Evolutionary conservation across 257 asterid genomes (phyloP).

Genomic region (Plectranthus barbatus): DNA sequence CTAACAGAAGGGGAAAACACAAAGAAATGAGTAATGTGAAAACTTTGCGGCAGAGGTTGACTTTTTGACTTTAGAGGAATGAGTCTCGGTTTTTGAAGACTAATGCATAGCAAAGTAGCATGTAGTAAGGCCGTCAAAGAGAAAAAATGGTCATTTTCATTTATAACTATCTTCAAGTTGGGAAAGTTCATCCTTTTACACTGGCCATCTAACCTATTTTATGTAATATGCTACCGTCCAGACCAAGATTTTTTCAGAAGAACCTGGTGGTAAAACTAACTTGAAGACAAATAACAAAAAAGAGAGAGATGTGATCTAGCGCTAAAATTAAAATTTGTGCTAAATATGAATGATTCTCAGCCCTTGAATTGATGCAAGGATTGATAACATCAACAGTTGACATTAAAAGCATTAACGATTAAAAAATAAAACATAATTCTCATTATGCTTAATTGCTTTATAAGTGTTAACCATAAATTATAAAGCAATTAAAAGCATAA

Average conservation of each 20-base stretch:
- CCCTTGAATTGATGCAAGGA: too few relatives aligned
- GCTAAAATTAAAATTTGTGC: too few relatives aligned
- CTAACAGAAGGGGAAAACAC: not conserved
- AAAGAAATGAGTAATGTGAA: not conserved
- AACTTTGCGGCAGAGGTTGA: not conserved
- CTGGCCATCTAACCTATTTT: not conserved
- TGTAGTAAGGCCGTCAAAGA: not conserved
- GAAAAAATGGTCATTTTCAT: not conserved
- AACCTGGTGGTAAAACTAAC: not conserved
- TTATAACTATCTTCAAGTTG: not conserved
- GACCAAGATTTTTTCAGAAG: too few relatives aligned
- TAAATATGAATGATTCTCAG: too few relatives aligned
- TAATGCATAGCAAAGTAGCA: not conserved
- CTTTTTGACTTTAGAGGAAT: not conserved
- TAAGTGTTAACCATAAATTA: too few relatives aligned
- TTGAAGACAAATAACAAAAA: not conserved
- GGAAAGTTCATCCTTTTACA: not conserved
- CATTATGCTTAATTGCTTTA: too few relatives aligned
- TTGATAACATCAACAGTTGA: too few relatives aligned
- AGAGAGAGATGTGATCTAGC: too few relatives aligned
- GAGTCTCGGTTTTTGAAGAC: not conserved
- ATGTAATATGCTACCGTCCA: not conserved
- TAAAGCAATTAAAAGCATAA: too few relatives aligned
- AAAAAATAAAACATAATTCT: too few relatives aligned
- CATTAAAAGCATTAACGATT: too few relatives aligned